phyloP scores from a whole-genome alignment of 2,329 filamentous ascomycete species.

The Epicoccum nigrum region DNA sequence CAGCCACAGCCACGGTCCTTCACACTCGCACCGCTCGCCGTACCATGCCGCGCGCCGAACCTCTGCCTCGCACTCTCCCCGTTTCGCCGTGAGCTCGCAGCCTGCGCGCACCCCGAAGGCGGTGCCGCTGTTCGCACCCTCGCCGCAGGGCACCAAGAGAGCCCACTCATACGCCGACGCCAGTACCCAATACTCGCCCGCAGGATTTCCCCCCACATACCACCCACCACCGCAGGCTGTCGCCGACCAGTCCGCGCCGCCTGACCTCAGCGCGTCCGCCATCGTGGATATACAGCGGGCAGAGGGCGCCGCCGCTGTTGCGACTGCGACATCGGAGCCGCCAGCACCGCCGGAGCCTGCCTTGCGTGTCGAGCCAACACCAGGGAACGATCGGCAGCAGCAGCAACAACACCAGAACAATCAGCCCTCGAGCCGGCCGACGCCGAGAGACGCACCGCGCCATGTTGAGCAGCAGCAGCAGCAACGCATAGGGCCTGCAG shows the following conservation, averaged over 20 bases:
- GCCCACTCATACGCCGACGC: constrained; percentile 57
- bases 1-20: not conserved
- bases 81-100: constrained; percentile 40
- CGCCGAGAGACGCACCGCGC: constrained; percentile 22
- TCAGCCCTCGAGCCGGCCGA: constrained; percentile 16
- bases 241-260: constrained; percentile 7
- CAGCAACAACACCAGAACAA: constrained; percentile 16
- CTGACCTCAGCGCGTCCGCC: constrained; percentile 21
- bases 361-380: constrained; percentile 44
- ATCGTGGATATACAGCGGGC: constrained; percentile 25
- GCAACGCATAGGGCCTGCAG: constrained; percentile 1
- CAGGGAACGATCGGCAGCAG: constrained; percentile 26
- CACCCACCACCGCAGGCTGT: constrained; percentile 23
- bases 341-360: constrained; percentile 34
- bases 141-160: constrained; percentile 38
- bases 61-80: constrained; percentile 39
- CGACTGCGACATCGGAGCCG: constrained; percentile 41
- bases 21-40: constrained; percentile 4
- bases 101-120: constrained; percentile 31
- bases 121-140: constrained; percentile 36
- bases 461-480: constrained; percentile 7
- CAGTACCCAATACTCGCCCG: constrained; percentile 62
- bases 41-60: constrained; percentile 31
- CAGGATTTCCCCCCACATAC: constrained; percentile 54
- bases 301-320: constrained; percentile 42